Base-by-base conservation (phyloP, 1,139 yeast species). In the Yamadazyma kanchanaburiensis region DNA sequence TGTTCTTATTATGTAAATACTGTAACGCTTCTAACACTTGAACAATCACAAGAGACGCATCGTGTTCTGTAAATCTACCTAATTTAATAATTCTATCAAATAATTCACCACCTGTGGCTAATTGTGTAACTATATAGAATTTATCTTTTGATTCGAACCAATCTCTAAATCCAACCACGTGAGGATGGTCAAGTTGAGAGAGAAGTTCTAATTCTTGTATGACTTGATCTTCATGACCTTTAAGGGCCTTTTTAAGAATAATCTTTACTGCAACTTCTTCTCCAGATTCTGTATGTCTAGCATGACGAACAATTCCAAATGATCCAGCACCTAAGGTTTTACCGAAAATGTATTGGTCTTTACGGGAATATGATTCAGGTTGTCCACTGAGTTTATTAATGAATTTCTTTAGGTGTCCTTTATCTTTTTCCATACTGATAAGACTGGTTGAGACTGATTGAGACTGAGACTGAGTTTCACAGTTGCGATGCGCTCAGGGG, bases 51-150 rank as follows among this genome's bases (percentile, higher is more conserved):
- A 63, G 51, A 2, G 81, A 79, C 2, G 96, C 96, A 53, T 88
- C 95, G 39, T 67, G 72, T 53, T 88, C 96, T 3, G 95, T 84
- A 53, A 86, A 88, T 31, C 77, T 70, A 3, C 95, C 95, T 46
- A 76, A 65, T 31, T 75, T 68, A 25, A 87, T 70, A 41, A 88
- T 88, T 31, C 96, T 61, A 45, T 87, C 95, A 53, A 88, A 88
- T 39, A 88, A 62, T 55, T 88, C 96, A 24, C 96, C 96, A 14
- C 96, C 96, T 2, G 85, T 80, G 17, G 96, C 95, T 48, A 87
- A 64, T 51, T 77, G 80, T 15, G 91, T 82, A 9, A 80, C 87
- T 30, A 83, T 74, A 46, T 79, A 83, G 48, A 80, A 82, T 49
- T 80, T 80, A 41, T 80, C 94, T 49, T 76, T 77, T 26, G 86